Conservation (phyloP, 1,284 basidiomycete species). For the Pascua sp. region DNA sequence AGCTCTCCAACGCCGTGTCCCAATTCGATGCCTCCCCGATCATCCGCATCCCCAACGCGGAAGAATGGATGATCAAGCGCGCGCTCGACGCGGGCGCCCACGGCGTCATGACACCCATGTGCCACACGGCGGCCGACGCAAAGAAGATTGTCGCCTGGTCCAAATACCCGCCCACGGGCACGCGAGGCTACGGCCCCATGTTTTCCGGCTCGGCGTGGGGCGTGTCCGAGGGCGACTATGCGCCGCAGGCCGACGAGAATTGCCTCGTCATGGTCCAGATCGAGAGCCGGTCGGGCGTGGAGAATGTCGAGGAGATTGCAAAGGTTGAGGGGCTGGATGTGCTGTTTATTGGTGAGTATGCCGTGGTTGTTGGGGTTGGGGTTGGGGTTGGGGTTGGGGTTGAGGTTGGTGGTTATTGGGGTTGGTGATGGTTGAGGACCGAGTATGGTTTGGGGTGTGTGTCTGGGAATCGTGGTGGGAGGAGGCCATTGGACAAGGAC, state of each 20-base stretch:
- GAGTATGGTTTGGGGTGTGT: too few relatives aligned
- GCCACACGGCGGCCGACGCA: conserved; percentile 26
- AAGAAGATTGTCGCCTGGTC: conserved; percentile 16
- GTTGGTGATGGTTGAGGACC: too few relatives aligned
- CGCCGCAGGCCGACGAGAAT: conserved; percentile 57
- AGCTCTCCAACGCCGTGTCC: conserved; percentile 27
- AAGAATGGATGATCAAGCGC: conserved; percentile 39
- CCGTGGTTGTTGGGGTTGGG: conserved; percentile 55
- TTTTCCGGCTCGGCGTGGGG: conserved; percentile 20
- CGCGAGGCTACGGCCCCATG: conserved; percentile 26
- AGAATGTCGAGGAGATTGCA: conserved; percentile 62
- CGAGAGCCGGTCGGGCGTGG: conserved; percentile 59
- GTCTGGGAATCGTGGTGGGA: too few relatives aligned
- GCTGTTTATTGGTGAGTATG: conserved; percentile 58
- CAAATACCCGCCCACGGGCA: conserved; percentile 27
- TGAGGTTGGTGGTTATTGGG: too few relatives aligned
- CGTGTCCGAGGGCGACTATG: conserved; percentile 52
- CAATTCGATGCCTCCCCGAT: conserved; percentile 30
- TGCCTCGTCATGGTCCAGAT: conserved; percentile 64
- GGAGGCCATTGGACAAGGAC: too few relatives aligned
- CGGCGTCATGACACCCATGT: conserved; percentile 35
- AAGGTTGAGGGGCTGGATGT: conserved; percentile 61
- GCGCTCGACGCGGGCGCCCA: conserved; percentile 43
- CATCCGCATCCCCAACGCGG: conserved; percentile 41
- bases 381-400: not conserved